phyloP scores from a whole-genome alignment of 345 rosid species.

The Eucalyptus pauciflora region DNA sequence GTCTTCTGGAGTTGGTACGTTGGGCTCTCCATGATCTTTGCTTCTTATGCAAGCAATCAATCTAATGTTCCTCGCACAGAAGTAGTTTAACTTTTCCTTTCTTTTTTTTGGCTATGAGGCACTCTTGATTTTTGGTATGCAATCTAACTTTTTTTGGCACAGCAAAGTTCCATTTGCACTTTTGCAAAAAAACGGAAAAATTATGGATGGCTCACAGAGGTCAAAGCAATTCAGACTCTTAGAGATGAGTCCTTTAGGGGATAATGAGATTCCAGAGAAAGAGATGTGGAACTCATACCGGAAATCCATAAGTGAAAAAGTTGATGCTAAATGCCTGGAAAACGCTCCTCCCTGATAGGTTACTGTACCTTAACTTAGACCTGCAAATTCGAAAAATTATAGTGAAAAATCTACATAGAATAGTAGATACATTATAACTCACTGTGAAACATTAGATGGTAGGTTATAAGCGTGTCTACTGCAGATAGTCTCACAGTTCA shows the following conservation, averaged over 20 bases:
- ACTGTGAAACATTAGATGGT: background rate
- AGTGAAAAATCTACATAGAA: background rate
- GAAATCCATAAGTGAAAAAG: slow-evolving; percentile 40
- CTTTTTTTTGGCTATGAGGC: background rate
- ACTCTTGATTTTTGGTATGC: background rate
- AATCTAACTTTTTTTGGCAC: background rate
- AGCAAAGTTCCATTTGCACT: background rate
- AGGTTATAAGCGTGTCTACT: background rate
- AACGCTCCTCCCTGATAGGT: slow-evolving; percentile 16
- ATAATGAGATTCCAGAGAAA: background rate
- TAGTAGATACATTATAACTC: background rate
- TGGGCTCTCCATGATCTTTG: background rate
- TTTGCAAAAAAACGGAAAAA: background rate
- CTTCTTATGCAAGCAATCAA: background rate
- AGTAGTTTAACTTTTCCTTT: background rate
- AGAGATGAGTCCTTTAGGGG: background rate
- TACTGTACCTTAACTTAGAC: slow-evolving; percentile 17
- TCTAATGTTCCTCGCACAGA: background rate
- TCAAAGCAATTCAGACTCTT: background rate
- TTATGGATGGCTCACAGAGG: background rate
- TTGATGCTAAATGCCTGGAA: slow-evolving; percentile 33
- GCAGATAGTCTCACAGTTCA: background rate
- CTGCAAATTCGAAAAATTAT: slow-evolving; percentile 2
- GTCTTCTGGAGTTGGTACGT: background rate
- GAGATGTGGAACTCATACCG: slow-evolving; percentile 9